Evolutionary conservation across 148 eudicot genomes (phyloP), one percentile per base, ranked within the genome.

Genomic region (Pharnaceum exiguum): DNA sequence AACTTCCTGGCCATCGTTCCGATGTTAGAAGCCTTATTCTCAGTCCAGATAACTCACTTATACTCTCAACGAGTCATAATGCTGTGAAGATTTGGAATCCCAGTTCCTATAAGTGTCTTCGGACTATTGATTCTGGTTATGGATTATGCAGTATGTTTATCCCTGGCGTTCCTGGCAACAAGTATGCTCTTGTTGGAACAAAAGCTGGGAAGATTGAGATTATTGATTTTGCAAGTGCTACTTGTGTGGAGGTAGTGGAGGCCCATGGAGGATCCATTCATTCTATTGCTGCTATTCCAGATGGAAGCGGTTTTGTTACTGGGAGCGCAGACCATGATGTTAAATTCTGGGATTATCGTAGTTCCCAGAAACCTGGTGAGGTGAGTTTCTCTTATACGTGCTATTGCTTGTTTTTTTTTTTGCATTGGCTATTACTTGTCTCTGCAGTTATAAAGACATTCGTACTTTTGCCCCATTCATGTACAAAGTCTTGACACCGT

Each of bases 31-130:
- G 99, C 68, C 82, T 93, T 30, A 68, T 85, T 25, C 91, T 93
- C 56, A 88, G 96, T 73, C 75, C 89, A 23, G 96, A 93, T 72
- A 88, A 83, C 68, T 79, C 95, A 26, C 99, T 93, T 78, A 71
- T 93, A 53, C 60, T 93, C 86, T 83, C 96, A 40, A 93, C 99
- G 52, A 88, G 86, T 72, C 99, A 93, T 66, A 85, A 76, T 67
- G 67, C 90, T 4, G 82, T 82, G 35, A 93, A 93, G 78, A 85
- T 93, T 70, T 93, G 99, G 99, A 93, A 88, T 62, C 99, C 99
- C 42, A 93, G 85, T 62, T 81, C 91, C 50, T 84, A 91, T 56
- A 79, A 75, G 57, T 85, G 96, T 67, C 88, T 93, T 39, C 77
- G 95, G 49, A 93, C 99, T 16, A 81, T 93, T 70, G 99, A 88